Evolutionary conservation across 2,329 filamentous ascomycete genomes (phyloP).

Genomic region (Davidsoniella neocaledoniae): DNA sequence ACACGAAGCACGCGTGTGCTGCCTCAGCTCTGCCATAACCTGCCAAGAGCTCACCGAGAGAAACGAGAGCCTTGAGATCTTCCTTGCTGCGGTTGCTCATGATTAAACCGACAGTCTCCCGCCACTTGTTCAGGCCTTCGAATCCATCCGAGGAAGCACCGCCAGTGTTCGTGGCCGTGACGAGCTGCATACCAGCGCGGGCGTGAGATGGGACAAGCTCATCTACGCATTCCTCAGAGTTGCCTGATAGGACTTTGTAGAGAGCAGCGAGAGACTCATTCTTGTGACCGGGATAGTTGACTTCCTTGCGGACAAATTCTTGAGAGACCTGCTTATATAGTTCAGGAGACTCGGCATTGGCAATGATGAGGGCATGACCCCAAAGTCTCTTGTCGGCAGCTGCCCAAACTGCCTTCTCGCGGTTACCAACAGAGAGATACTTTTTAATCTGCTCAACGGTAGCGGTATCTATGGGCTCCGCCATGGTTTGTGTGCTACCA

Average conservation of each 20-base stretch:
- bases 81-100: slow-evolving; percentile 65
- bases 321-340: slow-evolving; percentile 87
- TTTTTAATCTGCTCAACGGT: slow-evolving; percentile 57
- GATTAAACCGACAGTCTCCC: slow-evolving; percentile 72
- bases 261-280: slow-evolving; percentile 80
- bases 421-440: slow-evolving; percentile 60
- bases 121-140: slow-evolving; percentile 84
- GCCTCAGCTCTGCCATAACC: slow-evolving; percentile 82
- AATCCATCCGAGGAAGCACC: slow-evolving; percentile 47
- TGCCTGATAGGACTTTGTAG: slow-evolving; percentile 88
- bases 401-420: slow-evolving; percentile 83
- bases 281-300: slow-evolving; percentile 62
- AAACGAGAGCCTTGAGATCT: slow-evolving; percentile 57
- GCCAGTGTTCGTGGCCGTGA: slow-evolving; percentile 49
- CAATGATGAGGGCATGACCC: slow-evolving; percentile 90
- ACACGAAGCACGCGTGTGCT: slow-evolving; percentile 85
- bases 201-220: slow-evolving; percentile 89
- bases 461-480: slow-evolving; percentile 53
- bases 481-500: slow-evolving; percentile 22
- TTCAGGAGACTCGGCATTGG: slow-evolving; percentile 58
- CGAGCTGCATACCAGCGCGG: slow-evolving; percentile 76
- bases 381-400: slow-evolving; percentile 87
- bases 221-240: slow-evolving; percentile 85
- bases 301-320: slow-evolving; percentile 89
- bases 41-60: slow-evolving; percentile 65